Evolutionary conservation across 1,284 basidiomycete species (phyloP).

Genomic region (Megacollybia platyphylla): DNA sequence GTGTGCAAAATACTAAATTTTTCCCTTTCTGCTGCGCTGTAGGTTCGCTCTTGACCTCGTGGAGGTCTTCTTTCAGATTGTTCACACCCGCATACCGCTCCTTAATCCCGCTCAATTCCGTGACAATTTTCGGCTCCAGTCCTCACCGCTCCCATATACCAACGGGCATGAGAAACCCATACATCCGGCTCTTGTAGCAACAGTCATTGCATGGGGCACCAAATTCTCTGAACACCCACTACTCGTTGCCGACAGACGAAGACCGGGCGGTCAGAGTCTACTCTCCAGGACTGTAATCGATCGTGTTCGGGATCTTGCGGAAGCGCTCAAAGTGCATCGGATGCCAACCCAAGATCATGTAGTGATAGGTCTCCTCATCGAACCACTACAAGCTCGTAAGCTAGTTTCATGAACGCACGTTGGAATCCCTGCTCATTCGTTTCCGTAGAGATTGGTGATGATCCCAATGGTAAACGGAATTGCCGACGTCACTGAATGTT

Average conservation of each 20-base stretch:
- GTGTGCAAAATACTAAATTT: constrained; percentile 1
- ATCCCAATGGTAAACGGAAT: constrained; percentile 37
- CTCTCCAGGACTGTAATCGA: constrained; percentile 70
- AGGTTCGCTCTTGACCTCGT: constrained; percentile 82
- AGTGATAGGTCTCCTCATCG: constrained; percentile 63
- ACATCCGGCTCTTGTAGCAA: constrained; percentile 70
- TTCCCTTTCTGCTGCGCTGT: constrained; percentile 11
- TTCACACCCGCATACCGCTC: constrained; percentile 72
- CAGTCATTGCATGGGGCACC: constrained; percentile 85
- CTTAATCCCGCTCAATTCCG: constrained; percentile 72
- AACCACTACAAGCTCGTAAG: constrained; percentile 74
- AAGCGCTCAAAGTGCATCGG: constrained; percentile 75
- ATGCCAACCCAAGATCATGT: constrained; percentile 73
- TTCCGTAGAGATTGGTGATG: constrained; percentile 49
- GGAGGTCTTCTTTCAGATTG: constrained; percentile 83
- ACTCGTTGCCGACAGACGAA: constrained; percentile 64
- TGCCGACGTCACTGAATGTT: constrained; percentile 6
- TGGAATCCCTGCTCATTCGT: constrained; percentile 4
- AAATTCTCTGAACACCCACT: constrained; percentile 85
- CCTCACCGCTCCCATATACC: constrained; percentile 16
- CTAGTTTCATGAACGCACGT: constrained; percentile 11
- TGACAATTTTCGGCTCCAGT: constrained; percentile 40
- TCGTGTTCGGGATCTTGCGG: constrained; percentile 73
- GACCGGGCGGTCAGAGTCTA: constrained; percentile 52
- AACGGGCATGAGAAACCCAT: constrained; percentile 23